Base-by-base conservation (phyloP, 73 alveolate species). In the Durusdinium trenchii region DNA sequence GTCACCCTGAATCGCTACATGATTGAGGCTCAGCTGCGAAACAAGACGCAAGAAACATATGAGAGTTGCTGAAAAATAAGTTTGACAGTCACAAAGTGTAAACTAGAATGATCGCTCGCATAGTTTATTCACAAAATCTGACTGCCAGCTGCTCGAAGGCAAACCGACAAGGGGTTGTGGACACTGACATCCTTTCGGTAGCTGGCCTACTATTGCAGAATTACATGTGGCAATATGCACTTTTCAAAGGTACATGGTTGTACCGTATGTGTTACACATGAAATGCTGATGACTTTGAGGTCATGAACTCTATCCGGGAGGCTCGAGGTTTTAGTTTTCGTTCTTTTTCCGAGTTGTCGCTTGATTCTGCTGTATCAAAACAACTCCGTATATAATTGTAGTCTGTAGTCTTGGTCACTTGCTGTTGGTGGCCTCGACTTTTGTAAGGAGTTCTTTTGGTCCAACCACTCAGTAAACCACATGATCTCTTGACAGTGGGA, bases 1-100 rank as follows among this genome's bases (percentile, higher is more conserved):
- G 99, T 94, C 91, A 94, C 99, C 36, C 54, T 94, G 99, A 94
- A 94, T 94, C 99, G 99, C 83, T 94, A 94, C 99, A 94, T 94
- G 99, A 73, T 94, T 38, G 99, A 94, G 99, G 93, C 76, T 62
- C 76, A 26, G 76, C 36, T 4, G 9, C 3, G 36, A 64, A 30
- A 30, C 36, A 64, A 30, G 36, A 30, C 6, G 16, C 7, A 6
- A 62, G 32, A 62, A 40, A 3, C 16, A 62, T 20, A 20, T 3
- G 32, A 62, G 32, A 20, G 76, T 3, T 26, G 7, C 7, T 26
- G 32, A 62, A 20, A 40, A 6, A 10, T 20, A 62, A 10, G 36
- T 5, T 6, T 35, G 32, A 6, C 16, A 62, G 16, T 35, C 14
- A 64, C 36, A 3, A 64, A 64, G n/a, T 7, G 79, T 0, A 64